Evolutionary conservation across 31 red algal species (phyloP).

Genomic region (Porphyra umbilicalis): DNA sequence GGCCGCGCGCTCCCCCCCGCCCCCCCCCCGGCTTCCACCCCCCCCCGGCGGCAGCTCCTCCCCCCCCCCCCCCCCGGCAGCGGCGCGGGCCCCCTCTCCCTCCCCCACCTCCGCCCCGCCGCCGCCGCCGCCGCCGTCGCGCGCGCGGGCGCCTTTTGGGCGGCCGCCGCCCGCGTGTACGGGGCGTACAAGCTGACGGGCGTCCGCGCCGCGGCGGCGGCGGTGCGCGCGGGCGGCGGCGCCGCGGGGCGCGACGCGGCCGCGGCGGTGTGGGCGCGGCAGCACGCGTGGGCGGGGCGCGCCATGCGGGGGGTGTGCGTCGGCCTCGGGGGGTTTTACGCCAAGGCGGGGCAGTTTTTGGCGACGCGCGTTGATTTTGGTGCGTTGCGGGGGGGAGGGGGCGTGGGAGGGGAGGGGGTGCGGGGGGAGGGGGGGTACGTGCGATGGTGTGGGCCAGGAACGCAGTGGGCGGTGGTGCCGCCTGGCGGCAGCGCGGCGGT

Average conservation of each 20-base stretch:
- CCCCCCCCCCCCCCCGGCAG: too few species aligned
- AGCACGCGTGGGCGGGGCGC: slow-evolving; percentile 23
- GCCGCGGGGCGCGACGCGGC: background rate
- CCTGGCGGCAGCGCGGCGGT: too few species aligned
- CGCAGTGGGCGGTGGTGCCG: too few species aligned
- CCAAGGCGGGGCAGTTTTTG: slow-evolving; percentile 54
- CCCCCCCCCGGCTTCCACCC: too few species aligned
- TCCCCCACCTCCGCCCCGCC: background rate
- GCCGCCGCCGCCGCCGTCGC: background rate
- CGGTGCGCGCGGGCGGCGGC: background rate
- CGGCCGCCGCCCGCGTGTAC: background rate
- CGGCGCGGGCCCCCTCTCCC: background rate
- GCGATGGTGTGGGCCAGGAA: too few species aligned
- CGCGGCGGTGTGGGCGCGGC: slow-evolving; percentile 9
- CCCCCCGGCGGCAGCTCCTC: too few species aligned
- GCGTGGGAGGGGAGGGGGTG: background rate
- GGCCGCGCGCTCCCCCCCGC: too few species aligned
- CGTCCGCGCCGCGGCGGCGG: background rate
- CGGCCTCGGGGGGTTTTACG: slow-evolving; percentile 31
- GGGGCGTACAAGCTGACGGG: slow-evolving; percentile 4
- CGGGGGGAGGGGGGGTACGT: background rate
- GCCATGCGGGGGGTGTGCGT: slow-evolving; percentile 39
- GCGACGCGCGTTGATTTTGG: slow-evolving; percentile 37
- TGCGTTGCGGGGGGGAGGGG: background rate
- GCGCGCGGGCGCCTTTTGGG: slow-evolving; percentile 9